Evolutionary conservation across 2,329 filamentous ascomycete species (phyloP).

Genomic region (Aspergillus fijiensis): DNA sequence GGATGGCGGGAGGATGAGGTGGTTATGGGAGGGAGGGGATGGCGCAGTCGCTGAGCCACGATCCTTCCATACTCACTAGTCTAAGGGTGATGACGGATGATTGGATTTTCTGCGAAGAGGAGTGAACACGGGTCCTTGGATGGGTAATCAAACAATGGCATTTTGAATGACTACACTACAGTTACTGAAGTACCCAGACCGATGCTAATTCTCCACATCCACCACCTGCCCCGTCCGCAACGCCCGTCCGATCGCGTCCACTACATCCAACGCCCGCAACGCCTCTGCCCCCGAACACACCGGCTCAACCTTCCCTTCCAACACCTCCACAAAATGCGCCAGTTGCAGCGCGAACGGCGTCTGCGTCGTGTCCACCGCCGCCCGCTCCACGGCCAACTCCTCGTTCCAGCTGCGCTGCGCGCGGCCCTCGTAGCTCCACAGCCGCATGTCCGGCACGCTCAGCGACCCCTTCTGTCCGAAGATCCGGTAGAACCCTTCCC

Average conservation of each 20-base stretch:
- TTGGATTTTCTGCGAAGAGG: too few relatives aligned
- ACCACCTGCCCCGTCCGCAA: not conserved
- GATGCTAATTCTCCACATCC: not conserved
- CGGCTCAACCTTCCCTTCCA: slow-evolving; percentile 31
- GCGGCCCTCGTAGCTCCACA: slow-evolving; percentile 47
- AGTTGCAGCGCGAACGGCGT: slow-evolving; percentile 56
- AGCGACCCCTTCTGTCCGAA: slow-evolving; percentile 54
- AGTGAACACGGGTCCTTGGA: too few relatives aligned
- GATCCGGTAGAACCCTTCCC: slow-evolving; percentile 54
- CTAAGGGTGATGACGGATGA: too few relatives aligned
- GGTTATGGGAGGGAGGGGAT: not conserved
- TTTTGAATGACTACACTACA: not conserved
- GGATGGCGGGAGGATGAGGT: too few relatives aligned
- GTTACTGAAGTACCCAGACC: too few relatives aligned
- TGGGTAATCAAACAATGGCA: not conserved
- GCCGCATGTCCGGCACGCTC: slow-evolving; percentile 54
- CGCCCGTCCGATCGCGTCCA: not conserved
- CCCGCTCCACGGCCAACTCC: slow-evolving; percentile 34
- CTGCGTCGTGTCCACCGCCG: slow-evolving; percentile 28
- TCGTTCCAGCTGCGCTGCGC: slow-evolving; percentile 46
- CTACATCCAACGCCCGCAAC: not conserved
- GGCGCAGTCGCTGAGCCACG: not conserved
- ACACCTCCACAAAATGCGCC: slow-evolving; percentile 52
- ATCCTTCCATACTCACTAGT: not conserved
- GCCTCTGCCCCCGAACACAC: not conserved